Percentiles rank a stretch among this genome's conserved stretches.
These are phyloP conservation scores for Lathyrus sativus DNA, from an alignment of 306 rosid species.

Conservation along the genomic window DNA sequence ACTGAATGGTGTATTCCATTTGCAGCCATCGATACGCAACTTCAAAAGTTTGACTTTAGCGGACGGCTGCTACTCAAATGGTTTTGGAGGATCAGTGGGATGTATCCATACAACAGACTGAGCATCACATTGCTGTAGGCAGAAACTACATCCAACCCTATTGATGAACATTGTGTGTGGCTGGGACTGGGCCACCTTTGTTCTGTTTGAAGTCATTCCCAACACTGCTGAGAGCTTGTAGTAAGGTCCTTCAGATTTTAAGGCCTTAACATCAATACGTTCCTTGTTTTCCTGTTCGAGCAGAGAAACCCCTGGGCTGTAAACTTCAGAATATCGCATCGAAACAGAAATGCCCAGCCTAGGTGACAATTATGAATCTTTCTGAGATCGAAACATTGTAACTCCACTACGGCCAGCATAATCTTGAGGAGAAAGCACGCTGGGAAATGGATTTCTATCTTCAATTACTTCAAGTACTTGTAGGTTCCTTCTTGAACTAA, in stretches of 20 bases:
- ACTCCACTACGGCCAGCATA: constrained; percentile 67
- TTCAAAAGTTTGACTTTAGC: constrained; percentile 79
- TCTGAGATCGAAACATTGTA: constrained; percentile 70
- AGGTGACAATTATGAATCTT: constrained; percentile 69
- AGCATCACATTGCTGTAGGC: constrained; percentile 87
- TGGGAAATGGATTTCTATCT: constrained; percentile 79
- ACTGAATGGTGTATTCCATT: constrained; percentile 94
- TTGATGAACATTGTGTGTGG: constrained; percentile 80
- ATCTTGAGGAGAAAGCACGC: constrained; percentile 96
- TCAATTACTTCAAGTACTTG: constrained; percentile 90
- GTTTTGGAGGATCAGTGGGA: constrained; percentile 87
- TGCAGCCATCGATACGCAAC: constrained; percentile 80
- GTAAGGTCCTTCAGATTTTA: constrained; percentile 84
- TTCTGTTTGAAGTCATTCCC: constrained; percentile 88
- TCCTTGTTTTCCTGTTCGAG: constrained; percentile 97
- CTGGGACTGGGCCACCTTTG: constrained; percentile 91
- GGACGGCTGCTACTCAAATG: constrained; percentile 78
- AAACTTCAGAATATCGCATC: constrained; percentile 60
- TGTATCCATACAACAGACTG: constrained; percentile 80
- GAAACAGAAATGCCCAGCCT: constrained; percentile 93
- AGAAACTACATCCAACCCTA: constrained; percentile 82
- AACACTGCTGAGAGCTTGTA: constrained; percentile 86
- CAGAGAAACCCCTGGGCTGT: constrained; percentile 83
- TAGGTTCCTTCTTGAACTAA: constrained; percentile 58
- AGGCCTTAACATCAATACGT: constrained; percentile 86